Percentiles rank a stretch among this genome's conserved stretches.
phyloP scores from a whole-genome alignment of 176 grass and related monocot species.

The Rhipidocladum racemiflorum region DNA sequence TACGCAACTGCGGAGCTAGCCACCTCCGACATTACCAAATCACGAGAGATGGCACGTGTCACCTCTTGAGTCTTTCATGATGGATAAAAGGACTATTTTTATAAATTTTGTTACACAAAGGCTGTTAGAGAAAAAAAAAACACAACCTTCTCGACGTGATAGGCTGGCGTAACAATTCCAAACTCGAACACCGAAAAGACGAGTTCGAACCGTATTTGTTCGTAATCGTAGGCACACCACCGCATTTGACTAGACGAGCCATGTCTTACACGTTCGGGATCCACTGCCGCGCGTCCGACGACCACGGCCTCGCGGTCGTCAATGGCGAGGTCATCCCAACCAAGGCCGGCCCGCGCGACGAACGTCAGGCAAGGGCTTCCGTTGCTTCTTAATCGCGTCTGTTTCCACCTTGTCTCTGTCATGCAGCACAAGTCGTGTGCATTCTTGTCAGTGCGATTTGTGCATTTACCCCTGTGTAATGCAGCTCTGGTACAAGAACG shows the following conservation, averaged over 20 bases:
- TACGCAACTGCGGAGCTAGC: no score
- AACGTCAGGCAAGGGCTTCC: slow-evolving; percentile 28
- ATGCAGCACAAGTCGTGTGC: neutral
- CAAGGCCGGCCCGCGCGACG: slow-evolving; percentile 13
- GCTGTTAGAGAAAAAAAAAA: no score
- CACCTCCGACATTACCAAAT: no score
- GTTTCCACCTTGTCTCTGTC: neutral
- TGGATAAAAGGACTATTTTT: no score
- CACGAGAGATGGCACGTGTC: no score
- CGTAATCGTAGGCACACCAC: no score
- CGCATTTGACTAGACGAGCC: no score
- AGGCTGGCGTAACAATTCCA: neutral
- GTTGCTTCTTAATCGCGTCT: neutral
- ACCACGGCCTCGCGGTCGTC: slow-evolving; percentile 27
- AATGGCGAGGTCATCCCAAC: slow-evolving; percentile 44
- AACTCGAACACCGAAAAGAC: neutral
- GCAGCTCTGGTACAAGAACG: slow-evolving; percentile 50
- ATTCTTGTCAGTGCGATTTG: neutral
- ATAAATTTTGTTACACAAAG: no score
- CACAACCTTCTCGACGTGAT: no score
- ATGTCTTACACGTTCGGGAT: slow-evolving; percentile 40
- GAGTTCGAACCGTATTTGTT: no score
- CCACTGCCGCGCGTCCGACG: slow-evolving; percentile 37
- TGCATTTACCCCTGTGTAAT: no score
- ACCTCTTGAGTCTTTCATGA: no score